Evolutionary conservation across 768 basidiomycete species (phyloP), one percentile per base, ranked within the genome.

Genomic region (Crepidotus variabilis): DNA sequence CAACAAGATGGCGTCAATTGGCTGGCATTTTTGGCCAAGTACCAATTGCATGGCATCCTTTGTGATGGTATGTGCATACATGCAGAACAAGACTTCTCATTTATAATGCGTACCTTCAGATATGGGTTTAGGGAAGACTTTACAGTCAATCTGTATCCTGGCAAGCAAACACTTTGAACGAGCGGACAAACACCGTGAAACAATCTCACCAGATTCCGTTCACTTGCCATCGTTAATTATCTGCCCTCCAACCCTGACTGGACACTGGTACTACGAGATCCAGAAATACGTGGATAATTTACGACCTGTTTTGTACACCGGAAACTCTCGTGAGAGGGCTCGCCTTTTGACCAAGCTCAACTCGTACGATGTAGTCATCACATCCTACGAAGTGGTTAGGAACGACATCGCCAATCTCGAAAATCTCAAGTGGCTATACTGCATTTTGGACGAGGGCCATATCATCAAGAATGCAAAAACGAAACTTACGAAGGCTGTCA

Each of bases 401-500:
- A 97, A 97, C 71, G 97, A 99, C 69, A 88, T 97, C 52, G 68
- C 79, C 14, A 86, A 79, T 61, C 75, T 98, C 20, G 81, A 87
- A 63, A 77, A 80, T 47, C 66, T 90, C 61, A 84, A 86, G 64
- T 99, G 94, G 92, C 79, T 97, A 39, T 99, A 96, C 69, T 98
- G 95, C 72, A 88, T 98, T 43, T 82, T 99, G 53, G 97, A 99
- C 67, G 97, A 99, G 74, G 97, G 97, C 0, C 97, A 99, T 71
- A 85, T 98, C 61, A 98, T 99, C 74, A 98, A 98, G 80, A 99
- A 98, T 67, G 90, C 93, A 35, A 98, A 96, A 74, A 98, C 97
- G 21, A 98, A 98, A 71, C 81, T 99, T 36, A 94, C 96, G 0
- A 94, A 94, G 69, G 94, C 97, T 1, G 92, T 98, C 64, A 99